Evolutionary conservation across 345 rosid genomes (phyloP).

Genomic region (Acer campestre): DNA sequence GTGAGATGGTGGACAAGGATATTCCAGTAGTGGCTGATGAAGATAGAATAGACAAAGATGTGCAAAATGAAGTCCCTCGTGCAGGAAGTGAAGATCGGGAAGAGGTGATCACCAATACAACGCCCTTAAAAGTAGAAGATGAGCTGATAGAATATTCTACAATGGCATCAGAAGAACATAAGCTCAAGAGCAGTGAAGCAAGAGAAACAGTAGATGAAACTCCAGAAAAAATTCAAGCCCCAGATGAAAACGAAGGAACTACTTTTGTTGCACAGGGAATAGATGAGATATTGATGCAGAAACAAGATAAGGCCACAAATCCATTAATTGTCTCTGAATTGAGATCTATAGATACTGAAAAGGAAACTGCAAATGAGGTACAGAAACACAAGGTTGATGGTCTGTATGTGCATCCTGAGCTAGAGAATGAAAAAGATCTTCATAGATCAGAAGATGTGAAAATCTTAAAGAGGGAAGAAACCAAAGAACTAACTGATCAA

Average conservation of each 20-base stretch:
- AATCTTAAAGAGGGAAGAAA: conserved; percentile 19
- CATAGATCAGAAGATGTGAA: conserved; percentile 9
- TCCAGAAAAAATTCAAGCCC: conserved; percentile 2
- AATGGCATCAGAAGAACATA: conserved; percentile 23
- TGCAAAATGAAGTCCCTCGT: conserved; percentile 9
- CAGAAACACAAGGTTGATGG: conserved; percentile 15
- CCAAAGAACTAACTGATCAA: conserved; percentile 17
- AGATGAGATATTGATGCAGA: neutral
- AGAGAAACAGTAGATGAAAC: conserved; percentile 19
- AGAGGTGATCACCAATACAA: neutral
- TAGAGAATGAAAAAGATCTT: conserved; percentile 14
- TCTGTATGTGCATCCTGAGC: conserved; percentile 16
- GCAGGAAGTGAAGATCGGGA: conserved; percentile 11
- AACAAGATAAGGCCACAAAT: conserved; percentile 12
- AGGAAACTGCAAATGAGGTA: conserved; percentile 17
- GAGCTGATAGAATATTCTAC: conserved; percentile 14
- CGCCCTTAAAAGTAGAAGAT: conserved; percentile 11
- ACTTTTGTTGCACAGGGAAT: conserved; percentile 4
- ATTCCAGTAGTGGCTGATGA: conserved; percentile 6
- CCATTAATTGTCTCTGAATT: conserved; percentile 20
- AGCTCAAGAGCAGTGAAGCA: conserved; percentile 17
- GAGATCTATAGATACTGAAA: conserved; percentile 17
- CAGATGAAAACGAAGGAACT: conserved; percentile 22
- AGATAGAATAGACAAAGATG: conserved; percentile 5
- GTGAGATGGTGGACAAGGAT: conserved; percentile 13